phyloP scores from a whole-genome alignment of 2,329 filamentous ascomycete species.

The Celoporthe dispersa region DNA sequence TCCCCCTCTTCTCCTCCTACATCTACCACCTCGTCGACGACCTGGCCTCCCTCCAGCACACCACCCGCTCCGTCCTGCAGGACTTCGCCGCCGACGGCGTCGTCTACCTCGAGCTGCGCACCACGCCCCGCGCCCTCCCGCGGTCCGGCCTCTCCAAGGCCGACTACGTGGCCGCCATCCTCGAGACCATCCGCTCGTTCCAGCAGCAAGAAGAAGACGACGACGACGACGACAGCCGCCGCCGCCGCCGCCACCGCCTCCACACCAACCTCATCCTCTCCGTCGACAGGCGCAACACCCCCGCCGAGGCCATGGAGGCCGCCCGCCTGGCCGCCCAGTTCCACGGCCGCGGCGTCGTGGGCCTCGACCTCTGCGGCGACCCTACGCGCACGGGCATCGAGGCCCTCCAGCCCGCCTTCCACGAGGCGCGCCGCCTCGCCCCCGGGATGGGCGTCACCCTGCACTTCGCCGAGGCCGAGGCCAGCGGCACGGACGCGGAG shows the following conservation, averaged over 20 bases:
- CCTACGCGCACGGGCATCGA: constrained; percentile 66
- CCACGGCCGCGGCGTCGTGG: constrained; percentile 63
- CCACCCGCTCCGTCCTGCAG: constrained; percentile 67
- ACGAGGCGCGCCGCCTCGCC: constrained; percentile 50
- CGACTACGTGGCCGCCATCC: constrained; percentile 68
- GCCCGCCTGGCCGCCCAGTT: constrained; percentile 66
- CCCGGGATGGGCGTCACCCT: constrained; percentile 68
- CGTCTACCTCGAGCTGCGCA: constrained; percentile 78
- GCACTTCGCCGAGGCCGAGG: constrained; percentile 75
- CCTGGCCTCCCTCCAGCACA: constrained; percentile 59
- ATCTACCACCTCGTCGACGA: constrained; percentile 78
- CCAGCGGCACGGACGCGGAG: constrained; percentile 62
- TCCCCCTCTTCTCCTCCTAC: constrained; percentile 76
- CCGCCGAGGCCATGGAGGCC: constrained; percentile 63
- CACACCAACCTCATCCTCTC: constrained; percentile 72
- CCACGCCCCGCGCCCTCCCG: constrained; percentile 71
- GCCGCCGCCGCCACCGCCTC: constrained; percentile 44
- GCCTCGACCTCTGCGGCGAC: constrained; percentile 79
- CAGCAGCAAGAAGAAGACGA: constrained; percentile 44
- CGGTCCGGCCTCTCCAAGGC: constrained; percentile 55
- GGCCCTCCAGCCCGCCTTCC: constrained; percentile 63
- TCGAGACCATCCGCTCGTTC: constrained; percentile 63
- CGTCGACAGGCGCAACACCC: constrained; percentile 69
- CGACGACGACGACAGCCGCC: not conserved
- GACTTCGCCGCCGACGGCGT: constrained; percentile 75